Evolutionary conservation across 2,329 filamentous ascomycete genomes (phyloP).

Genomic region (Chrysosporium queenslandicum): DNA sequence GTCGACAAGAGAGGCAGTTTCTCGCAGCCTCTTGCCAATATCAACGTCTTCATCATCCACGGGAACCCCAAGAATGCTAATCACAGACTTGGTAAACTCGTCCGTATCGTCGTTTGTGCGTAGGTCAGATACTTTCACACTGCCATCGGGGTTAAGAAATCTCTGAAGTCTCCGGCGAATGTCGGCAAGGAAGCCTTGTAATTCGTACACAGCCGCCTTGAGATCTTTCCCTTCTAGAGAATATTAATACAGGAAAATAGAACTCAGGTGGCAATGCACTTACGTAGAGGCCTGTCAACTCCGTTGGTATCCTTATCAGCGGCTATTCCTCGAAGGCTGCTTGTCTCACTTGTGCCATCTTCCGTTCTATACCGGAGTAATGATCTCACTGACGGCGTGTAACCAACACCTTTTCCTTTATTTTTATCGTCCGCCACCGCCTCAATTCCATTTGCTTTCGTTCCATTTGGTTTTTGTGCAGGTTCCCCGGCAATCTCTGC

Average conservation of each 20-base stretch:
- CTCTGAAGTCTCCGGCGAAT: slow-evolving; percentile 58
- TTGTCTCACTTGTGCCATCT: slow-evolving; percentile 31
- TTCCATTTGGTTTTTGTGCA: slow-evolving; percentile 23
- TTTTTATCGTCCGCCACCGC: slow-evolving; percentile 22
- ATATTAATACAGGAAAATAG: slow-evolving; percentile 11
- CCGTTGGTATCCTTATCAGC: slow-evolving; percentile 21
- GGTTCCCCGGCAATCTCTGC: slow-evolving; percentile 18
- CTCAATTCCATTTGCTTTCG: slow-evolving; percentile 23
- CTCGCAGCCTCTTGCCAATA: slow-evolving; percentile 60
- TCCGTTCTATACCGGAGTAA: slow-evolving; percentile 30
- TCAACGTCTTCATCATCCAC: slow-evolving; percentile 45
- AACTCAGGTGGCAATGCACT: slow-evolving; percentile 9
- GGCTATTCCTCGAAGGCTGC: slow-evolving; percentile 29
- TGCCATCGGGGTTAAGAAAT: slow-evolving; percentile 50
- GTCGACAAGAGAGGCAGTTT: slow-evolving; percentile 76
- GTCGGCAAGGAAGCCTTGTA: slow-evolving; percentile 81
- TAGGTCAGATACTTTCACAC: slow-evolving; percentile 29
- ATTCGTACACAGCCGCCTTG: slow-evolving; percentile 65
- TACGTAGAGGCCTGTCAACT: slow-evolving; percentile 25
- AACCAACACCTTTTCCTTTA: slow-evolving; percentile 22
- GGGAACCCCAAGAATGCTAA: slow-evolving; percentile 39
- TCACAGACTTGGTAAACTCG: slow-evolving; percentile 37
- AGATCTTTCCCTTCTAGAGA: slow-evolving; percentile 69
- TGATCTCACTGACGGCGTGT: slow-evolving; percentile 33
- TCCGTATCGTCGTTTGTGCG: slow-evolving; percentile 28